Percentiles rank a stretch among this genome's conserved stretches.
Evolutionary conservation across 1,139 yeast species (phyloP).

Genomic region (Debaryomycetaceae sp.): DNA sequence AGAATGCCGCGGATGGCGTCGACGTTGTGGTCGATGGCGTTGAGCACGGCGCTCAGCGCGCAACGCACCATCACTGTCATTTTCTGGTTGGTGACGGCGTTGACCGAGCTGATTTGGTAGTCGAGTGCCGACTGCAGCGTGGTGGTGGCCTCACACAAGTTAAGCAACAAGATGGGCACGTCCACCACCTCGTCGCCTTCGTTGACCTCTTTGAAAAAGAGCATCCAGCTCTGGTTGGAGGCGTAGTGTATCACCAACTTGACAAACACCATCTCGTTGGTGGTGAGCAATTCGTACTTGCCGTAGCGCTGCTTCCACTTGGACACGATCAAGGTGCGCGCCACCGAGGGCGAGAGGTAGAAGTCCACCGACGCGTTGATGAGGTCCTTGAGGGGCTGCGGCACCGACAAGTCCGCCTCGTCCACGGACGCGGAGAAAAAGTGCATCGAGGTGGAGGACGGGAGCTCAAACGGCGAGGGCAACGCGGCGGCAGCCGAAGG

Average conservation of each 20-base stretch:
- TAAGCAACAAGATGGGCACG: conserved; percentile 33
- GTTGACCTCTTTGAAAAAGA: conserved; percentile 38
- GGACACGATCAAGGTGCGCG: conserved; percentile 37
- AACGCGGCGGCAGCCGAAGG: conserved; percentile 14
- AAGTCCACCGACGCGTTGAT: conserved; percentile 40
- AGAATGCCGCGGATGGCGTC: conserved; percentile 26
- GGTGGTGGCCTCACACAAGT: conserved; percentile 22
- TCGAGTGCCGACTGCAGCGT: conserved; percentile 30
- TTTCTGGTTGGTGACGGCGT: conserved; percentile 27
- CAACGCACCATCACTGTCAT: conserved; percentile 35
- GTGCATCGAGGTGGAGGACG: conserved; percentile 40
- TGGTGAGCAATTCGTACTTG: conserved; percentile 45
- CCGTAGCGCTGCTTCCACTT: conserved; percentile 43
- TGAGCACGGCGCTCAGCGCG: conserved; percentile 22
- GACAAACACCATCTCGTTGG: conserved; percentile 31
- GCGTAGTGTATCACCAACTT: conserved; percentile 37
- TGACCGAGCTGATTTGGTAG: conserved; percentile 30
- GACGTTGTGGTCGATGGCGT: conserved; percentile 23
- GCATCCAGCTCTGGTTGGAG: conserved; percentile 32
- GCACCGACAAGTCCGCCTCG: conserved; percentile 25
- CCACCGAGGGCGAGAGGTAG: conserved; percentile 31
- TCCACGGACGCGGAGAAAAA: conserved; percentile 24
- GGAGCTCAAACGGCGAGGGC: conserved; percentile 43
- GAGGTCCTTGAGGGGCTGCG: conserved; percentile 32
- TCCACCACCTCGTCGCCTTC: conserved; percentile 32